phyloP scores from a whole-genome alignment of 768 basidiomycete genomes.

The Lactifluus volemus region DNA sequence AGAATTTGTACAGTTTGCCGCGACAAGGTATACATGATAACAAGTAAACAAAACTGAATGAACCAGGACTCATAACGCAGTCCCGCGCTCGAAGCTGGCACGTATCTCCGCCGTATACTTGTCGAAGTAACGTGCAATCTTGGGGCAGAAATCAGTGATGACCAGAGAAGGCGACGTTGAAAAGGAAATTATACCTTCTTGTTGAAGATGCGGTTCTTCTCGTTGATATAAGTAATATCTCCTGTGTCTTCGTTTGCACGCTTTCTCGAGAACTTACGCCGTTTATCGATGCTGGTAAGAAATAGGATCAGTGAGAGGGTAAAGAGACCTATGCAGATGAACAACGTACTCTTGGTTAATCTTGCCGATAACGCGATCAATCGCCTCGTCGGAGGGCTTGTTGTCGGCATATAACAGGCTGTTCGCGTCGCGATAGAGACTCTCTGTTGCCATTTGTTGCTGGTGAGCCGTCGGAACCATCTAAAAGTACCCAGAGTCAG shows the following conservation, averaged over 20 bases:
- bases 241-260: conserved; percentile 86
- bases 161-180: neutral
- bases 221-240: conserved; percentile 99
- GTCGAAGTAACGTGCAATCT: conserved; percentile 95
- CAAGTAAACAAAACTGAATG: neutral
- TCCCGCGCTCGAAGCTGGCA: conserved; percentile 96
- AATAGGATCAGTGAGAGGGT: neutral
- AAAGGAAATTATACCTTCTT: conserved; percentile 58
- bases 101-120: conserved; percentile 95
- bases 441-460: conserved; percentile 65
- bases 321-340: neutral
- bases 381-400: conserved; percentile 92
- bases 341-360: conserved; percentile 83
- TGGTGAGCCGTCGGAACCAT: conserved; percentile 47
- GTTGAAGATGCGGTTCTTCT: conserved; percentile 96
- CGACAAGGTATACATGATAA: conserved; percentile 6
- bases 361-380: conserved; percentile 85
- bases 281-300: conserved; percentile 68
- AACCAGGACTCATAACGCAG: conserved; percentile 50
- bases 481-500: conserved; percentile 25
- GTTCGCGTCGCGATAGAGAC: conserved; percentile 89
- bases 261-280: conserved; percentile 84
- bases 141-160: conserved; percentile 5
- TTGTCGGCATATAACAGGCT: conserved; percentile 89
- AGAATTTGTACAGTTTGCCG: neutral